These are phyloP conservation scores for Hypomontagnella monticulosa DNA, from an alignment of 495 filamentous ascomycete genomes.

Conservation along the genomic window DNA sequence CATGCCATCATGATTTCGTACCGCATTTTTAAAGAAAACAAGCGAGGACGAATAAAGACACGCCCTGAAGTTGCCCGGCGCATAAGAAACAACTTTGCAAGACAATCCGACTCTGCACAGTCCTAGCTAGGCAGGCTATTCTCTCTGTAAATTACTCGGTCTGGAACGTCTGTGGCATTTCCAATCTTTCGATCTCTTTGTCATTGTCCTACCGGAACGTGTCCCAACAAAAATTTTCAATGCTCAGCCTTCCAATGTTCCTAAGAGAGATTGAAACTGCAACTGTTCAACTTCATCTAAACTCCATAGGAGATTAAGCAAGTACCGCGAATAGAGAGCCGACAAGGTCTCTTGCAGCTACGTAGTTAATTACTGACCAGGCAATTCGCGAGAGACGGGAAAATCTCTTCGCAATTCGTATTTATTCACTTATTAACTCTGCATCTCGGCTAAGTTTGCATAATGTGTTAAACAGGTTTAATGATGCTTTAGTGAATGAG, in stretches of 20 bases:
- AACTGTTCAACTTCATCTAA: conserved; percentile 22
- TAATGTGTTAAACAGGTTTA: conserved; percentile 30
- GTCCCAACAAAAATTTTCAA: conserved; percentile 26
- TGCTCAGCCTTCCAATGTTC: conserved; percentile 20
- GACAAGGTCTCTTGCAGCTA: no score
- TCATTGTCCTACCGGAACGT: conserved; percentile 37
- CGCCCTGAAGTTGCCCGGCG: conserved; percentile 33
- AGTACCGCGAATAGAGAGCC: no score
- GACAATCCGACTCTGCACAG: conserved; percentile 35
- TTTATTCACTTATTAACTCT: conserved; percentile 12
- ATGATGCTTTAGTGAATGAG: conserved; percentile 35
- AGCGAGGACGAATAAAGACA: conserved; percentile 34
- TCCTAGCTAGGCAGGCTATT: conserved; percentile 27
- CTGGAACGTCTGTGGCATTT: conserved; percentile 42
- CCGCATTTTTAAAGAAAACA: conserved; percentile 25
- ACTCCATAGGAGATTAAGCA: not conserved
- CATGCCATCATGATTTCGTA: conserved; percentile 37
- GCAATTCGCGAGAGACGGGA: no score
- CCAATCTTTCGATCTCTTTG: conserved; percentile 34
- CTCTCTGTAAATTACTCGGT: conserved; percentile 26
- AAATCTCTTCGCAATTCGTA: conserved; percentile 2
- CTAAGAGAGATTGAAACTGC: conserved; percentile 14
- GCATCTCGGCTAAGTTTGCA: conserved; percentile 29
- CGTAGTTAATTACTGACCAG: no score
- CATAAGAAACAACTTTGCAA: conserved; percentile 38